Evolutionary conservation across 768 basidiomycete genomes (phyloP).

Genomic region (Auricularia sp.): DNA sequence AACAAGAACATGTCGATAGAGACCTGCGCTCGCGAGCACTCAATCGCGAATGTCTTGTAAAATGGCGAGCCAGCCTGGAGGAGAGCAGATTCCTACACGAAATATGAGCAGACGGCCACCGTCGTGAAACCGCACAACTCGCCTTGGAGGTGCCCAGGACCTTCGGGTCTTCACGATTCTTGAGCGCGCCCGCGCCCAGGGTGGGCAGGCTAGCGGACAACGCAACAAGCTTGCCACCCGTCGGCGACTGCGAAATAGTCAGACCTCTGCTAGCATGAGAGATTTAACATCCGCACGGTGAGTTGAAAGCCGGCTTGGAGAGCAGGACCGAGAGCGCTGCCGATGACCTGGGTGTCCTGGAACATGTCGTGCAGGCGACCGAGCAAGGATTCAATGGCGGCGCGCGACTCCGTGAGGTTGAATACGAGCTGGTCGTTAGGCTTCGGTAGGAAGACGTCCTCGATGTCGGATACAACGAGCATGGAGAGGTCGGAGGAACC

Average conservation of each 20-base stretch:
- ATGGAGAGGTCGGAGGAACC: constrained; percentile 74
- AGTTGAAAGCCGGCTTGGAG: constrained; percentile 93
- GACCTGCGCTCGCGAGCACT: constrained; percentile 93
- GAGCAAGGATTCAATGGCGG: constrained; percentile 72
- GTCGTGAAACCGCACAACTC: neutral
- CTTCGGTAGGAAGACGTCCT: constrained; percentile 96
- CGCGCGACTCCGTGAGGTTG: constrained; percentile 77
- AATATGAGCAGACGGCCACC: constrained; percentile 2
- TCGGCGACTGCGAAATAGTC: constrained; percentile 48
- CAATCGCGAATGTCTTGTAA: constrained; percentile 98
- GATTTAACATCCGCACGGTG: constrained; percentile 44
- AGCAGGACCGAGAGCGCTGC: constrained; percentile 90
- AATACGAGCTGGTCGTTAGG: constrained; percentile 86
- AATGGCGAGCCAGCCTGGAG: constrained; percentile 90
- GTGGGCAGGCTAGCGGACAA: constrained; percentile 81
- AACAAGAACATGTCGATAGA: constrained; percentile 99
- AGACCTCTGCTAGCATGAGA: neutral
- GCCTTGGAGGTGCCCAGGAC: constrained; percentile 91
- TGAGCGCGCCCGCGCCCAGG: constrained; percentile 81
- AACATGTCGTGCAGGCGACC: constrained; percentile 92
- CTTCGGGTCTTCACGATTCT: constrained; percentile 95
- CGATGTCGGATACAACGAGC: constrained; percentile 95
- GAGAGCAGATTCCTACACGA: constrained; percentile 69
- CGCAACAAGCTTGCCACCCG: constrained; percentile 90
- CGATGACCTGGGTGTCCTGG: constrained; percentile 87